Conservation (phyloP, 2,329 filamentous ascomycete genomes). For the Trichophyton benhamiae region DNA sequence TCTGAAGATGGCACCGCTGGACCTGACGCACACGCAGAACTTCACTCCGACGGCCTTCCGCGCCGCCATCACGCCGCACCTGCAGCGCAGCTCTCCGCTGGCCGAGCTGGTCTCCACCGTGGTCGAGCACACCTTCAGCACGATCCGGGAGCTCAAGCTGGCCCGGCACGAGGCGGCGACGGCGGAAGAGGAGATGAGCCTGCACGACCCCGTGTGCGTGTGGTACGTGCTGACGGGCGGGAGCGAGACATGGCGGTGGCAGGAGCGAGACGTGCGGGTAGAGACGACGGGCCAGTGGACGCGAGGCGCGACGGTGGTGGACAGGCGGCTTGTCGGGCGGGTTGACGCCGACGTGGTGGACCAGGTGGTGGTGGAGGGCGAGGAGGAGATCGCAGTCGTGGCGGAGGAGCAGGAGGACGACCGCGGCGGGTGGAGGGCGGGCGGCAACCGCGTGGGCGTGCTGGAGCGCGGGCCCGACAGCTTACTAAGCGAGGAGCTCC, state of each 20-base stretch:
- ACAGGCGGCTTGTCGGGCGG: slow-evolving; percentile 47
- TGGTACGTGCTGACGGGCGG: slow-evolving; percentile 58
- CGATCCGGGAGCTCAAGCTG: slow-evolving; percentile 51
- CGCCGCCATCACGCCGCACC: slow-evolving; percentile 41
- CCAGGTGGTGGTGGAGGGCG: slow-evolving; percentile 46
- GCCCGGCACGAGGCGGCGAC: slow-evolving; percentile 33
- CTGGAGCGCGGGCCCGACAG: slow-evolving; percentile 55
- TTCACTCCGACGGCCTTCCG: slow-evolving; percentile 51
- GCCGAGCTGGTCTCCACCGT: slow-evolving; percentile 63
- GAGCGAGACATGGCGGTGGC: slow-evolving; percentile 27
- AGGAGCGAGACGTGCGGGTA: slow-evolving; percentile 68
- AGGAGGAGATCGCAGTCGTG: slow-evolving; percentile 28
- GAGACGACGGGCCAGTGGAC: slow-evolving; percentile 94
- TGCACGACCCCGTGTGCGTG: slow-evolving; percentile 68
- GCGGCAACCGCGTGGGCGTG: slow-evolving; percentile 69
- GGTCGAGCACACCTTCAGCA: slow-evolving; percentile 56
- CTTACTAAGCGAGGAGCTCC: not conserved
- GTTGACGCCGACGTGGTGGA: slow-evolving; percentile 24
- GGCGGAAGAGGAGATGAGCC: slow-evolving; percentile 38
- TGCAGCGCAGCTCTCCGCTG: slow-evolving; percentile 55
- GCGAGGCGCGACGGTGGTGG: slow-evolving; percentile 75
- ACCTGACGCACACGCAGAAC: slow-evolving; percentile 61
- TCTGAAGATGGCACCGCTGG: slow-evolving; percentile 60
- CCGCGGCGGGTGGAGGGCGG: slow-evolving; percentile 58
- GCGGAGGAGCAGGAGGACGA: slow-evolving; percentile 55